Conservation (phyloP, 805 yeast species). For the Komagataella pastoris region DNA sequence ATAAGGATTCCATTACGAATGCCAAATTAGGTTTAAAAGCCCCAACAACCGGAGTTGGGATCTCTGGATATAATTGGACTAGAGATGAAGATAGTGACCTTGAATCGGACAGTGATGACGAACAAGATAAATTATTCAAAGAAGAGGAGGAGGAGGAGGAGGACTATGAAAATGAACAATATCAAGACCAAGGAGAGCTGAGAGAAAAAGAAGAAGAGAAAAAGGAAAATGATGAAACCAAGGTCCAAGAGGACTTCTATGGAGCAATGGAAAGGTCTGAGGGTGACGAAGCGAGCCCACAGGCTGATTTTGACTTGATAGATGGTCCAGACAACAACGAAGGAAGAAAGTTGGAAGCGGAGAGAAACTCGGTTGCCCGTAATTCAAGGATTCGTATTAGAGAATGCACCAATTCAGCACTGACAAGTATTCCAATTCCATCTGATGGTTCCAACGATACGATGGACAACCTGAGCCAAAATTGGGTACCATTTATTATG, state of each 20-base stretch:
- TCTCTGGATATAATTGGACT: neutral
- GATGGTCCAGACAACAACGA: neutral
- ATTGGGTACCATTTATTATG: constrained; percentile 55
- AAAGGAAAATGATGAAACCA: constrained; percentile 5
- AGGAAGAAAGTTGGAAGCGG: neutral
- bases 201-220: constrained; percentile 8
- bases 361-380: neutral
- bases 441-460: neutral
- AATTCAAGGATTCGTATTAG: neutral
- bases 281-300: neutral
- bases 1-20: constrained; percentile 3
- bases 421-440: neutral
- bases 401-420: neutral
- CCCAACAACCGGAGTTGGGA: constrained; percentile 2
- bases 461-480: constrained; percentile 24
- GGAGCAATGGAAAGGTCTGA: neutral
- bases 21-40: neutral
- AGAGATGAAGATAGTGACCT: constrained; percentile 9
- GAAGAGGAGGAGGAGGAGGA: constrained; percentile 1
- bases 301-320: neutral
- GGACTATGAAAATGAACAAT: constrained; percentile 5
- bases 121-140: constrained; percentile 2
- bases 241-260: neutral
- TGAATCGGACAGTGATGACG: constrained; percentile 17
- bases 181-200: constrained; percentile 2